A percentile compares a stretch with the other conserved stretches of the same genome.
Evolutionary conservation across 2,329 filamentous ascomycete genomes (phyloP).

Genomic region (Arthroderma sp.): DNA sequence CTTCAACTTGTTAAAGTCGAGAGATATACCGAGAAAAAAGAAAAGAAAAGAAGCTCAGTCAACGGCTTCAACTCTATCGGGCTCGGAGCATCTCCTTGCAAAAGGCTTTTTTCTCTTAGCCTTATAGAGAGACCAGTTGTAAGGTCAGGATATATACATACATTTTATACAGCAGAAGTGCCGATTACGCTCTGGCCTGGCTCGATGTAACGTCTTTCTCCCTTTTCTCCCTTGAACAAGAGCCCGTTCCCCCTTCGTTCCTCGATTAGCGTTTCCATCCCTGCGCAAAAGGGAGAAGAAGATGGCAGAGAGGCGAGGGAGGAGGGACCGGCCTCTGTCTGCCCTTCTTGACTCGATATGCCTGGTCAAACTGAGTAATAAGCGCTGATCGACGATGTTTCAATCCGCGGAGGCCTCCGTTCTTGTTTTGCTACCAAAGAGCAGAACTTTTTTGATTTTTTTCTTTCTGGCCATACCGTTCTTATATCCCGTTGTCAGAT

Average conservation of each 20-base stretch:
- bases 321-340: neutral
- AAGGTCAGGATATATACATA: too few species aligned
- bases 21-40: neutral
- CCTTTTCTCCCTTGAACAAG: neutral
- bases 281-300: neutral
- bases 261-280: neutral
- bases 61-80: constrained; percentile 4
- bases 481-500: neutral
- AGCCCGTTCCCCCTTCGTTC: neutral
- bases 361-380: neutral
- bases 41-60: constrained; percentile 4
- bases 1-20: neutral
- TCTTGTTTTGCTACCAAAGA: neutral
- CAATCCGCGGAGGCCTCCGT: neutral
- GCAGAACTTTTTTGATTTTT: too few species aligned
- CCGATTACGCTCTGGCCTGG: neutral
- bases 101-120: neutral
- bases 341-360: neutral
- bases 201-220: neutral
- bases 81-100: constrained; percentile 1
- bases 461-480: neutral
- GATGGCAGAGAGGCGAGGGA: neutral
- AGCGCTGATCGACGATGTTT: neutral
- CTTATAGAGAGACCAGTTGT: neutral
- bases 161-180: too few species aligned